These are phyloP conservation scores for Exophiala spinifera DNA, from an alignment of 2,329 filamentous ascomycete species.

Conservation along the genomic window DNA sequence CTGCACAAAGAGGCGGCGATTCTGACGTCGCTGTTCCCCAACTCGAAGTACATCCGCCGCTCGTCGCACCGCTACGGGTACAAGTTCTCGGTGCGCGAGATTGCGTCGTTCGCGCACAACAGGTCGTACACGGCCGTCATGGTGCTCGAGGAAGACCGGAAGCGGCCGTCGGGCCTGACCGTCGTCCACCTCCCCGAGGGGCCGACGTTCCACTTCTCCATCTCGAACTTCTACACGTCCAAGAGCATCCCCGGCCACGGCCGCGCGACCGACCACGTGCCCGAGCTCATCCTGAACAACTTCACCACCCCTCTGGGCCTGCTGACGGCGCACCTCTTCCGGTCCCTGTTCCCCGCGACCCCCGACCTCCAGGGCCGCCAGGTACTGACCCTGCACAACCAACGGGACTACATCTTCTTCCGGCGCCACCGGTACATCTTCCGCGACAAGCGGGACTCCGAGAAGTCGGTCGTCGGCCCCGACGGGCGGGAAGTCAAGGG, in stretches of 20 bases:
- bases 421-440: slow-evolving; percentile 89
- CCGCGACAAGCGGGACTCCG: slow-evolving; percentile 78
- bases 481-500: slow-evolving; percentile 83
- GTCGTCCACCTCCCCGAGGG: slow-evolving; percentile 80
- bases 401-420: slow-evolving; percentile 94
- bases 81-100: slow-evolving; percentile 90
- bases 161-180: slow-evolving; percentile 76
- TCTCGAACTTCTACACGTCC: slow-evolving; percentile 86
- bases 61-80: slow-evolving; percentile 79
- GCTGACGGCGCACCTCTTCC: slow-evolving; percentile 80
- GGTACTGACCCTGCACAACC: slow-evolving; percentile 89
- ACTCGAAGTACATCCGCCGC: slow-evolving; percentile 75
- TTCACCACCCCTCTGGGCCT: slow-evolving; percentile 92
- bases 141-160: slow-evolving; percentile 84
- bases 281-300: slow-evolving; percentile 86
- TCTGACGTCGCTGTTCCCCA: slow-evolving; percentile 78
- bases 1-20: slow-evolving; percentile 79
- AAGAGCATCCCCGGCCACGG: slow-evolving; percentile 85
- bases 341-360: slow-evolving; percentile 71
- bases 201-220: slow-evolving; percentile 88
- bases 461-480: slow-evolving; percentile 77
- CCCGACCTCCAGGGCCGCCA: slow-evolving; percentile 84
- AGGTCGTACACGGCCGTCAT: slow-evolving; percentile 80
- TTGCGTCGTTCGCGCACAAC: slow-evolving; percentile 78
- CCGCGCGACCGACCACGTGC: slow-evolving; percentile 84